These are phyloP conservation scores for Chlorella sp. DNA, from an alignment of 139 green algal genomes.

Conservation along the genomic window DNA sequence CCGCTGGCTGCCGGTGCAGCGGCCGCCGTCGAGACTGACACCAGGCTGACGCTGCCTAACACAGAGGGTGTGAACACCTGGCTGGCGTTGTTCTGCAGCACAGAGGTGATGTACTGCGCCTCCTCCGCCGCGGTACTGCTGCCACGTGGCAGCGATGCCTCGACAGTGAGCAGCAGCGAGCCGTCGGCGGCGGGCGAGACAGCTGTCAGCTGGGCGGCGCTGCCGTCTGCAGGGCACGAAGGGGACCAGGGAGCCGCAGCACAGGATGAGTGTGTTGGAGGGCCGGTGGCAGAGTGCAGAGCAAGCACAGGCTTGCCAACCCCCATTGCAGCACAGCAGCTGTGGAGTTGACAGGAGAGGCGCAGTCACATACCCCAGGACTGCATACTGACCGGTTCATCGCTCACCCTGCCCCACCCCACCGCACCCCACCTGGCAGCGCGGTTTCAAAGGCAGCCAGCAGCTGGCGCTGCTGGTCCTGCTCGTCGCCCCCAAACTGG, in stretches of 20 bases:
- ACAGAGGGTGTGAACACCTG: conserved; percentile 30
- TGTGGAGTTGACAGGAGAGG: neutral
- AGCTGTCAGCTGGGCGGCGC: neutral
- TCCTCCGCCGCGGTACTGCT: conserved; percentile 26
- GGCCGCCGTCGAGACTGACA: neutral
- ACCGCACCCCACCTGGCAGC: neutral
- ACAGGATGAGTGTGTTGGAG: neutral
- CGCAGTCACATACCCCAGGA: neutral
- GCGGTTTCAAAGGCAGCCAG: conserved; percentile 19
- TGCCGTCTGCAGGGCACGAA: conserved; percentile 37
- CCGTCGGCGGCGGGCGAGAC: neutral
- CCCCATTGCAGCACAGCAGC: neutral
- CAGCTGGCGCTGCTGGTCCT: conserved; percentile 25
- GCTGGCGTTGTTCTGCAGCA: conserved; percentile 35
- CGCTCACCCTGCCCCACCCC: neutral
- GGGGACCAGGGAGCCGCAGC: neutral
- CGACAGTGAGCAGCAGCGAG: conserved; percentile 15
- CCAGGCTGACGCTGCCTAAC: conserved; percentile 33
- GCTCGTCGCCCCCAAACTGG: neutral
- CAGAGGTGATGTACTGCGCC: conserved; percentile 31
- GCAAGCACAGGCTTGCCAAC: too few species aligned
- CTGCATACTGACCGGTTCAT: neutral
- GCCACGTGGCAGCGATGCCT: neutral
- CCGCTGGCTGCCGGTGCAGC: neutral
- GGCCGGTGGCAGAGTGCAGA: too few species aligned